Conservation (phyloP, 768 basidiomycete species). For the Agaricus sinodeliciosus region DNA sequence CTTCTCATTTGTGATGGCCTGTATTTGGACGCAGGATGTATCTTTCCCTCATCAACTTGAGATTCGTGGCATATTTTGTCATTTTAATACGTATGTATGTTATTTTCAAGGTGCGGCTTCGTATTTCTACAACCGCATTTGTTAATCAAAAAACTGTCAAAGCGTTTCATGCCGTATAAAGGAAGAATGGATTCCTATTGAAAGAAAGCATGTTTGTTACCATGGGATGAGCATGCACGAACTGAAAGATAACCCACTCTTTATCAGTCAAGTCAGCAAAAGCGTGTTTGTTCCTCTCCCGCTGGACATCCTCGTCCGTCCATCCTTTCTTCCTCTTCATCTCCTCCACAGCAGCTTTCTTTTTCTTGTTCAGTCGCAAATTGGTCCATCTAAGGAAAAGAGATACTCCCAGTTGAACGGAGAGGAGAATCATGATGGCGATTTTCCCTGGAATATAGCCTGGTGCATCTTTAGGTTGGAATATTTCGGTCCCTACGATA, state of each 20-base stretch:
- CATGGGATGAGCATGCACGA: not conserved
- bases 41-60: too few species aligned
- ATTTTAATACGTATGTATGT: too few species aligned
- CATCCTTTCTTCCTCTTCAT: conserved; percentile 43
- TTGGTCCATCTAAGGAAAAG: conserved; percentile 50
- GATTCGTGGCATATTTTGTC: too few species aligned
- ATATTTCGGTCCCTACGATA: conserved; percentile 57
- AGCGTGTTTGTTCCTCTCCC: conserved; percentile 52
- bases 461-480: conserved; percentile 55
- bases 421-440: conserved; percentile 54
- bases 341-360: conserved; percentile 31
- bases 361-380: conserved; percentile 44
- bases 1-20: too few species aligned
- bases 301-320: conserved; percentile 50
- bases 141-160: too few species aligned
- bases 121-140: too few species aligned
- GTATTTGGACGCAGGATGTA: too few species aligned
- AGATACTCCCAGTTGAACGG: conserved; percentile 42
- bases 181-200: conserved; percentile 10
- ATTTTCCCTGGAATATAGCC: conserved; percentile 62
- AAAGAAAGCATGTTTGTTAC: not conserved
- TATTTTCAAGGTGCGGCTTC: too few species aligned
- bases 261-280: conserved; percentile 61
- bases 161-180: conserved; percentile 8
- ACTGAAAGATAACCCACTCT: conserved; percentile 33